Evolutionary conservation across 1,139 yeast genomes (phyloP).

Genomic region (Diutina pseudorugosa): DNA sequence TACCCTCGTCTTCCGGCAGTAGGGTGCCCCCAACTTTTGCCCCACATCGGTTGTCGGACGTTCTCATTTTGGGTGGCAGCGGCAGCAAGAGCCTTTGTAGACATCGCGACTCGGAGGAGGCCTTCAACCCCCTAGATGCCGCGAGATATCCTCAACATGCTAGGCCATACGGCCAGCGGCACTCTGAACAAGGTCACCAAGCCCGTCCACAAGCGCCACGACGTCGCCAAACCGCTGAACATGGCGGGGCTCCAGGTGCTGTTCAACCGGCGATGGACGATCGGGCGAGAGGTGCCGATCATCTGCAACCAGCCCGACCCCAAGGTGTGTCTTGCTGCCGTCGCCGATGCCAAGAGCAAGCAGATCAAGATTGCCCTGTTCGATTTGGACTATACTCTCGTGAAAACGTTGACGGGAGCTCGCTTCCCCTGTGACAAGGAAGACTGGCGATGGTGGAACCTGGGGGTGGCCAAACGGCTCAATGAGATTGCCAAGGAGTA

Average conservation of each 20-base stretch:
- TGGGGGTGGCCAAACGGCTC: constrained; percentile 13
- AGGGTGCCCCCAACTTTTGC: background rate
- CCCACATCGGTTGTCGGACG: background rate
- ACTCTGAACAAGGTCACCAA: background rate
- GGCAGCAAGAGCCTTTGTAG: background rate
- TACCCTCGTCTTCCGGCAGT: background rate
- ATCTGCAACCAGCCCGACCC: background rate
- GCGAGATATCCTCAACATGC: constrained; percentile 1
- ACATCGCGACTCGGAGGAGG: background rate
- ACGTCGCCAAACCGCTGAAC: background rate
- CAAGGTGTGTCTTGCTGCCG: background rate
- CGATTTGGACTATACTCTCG: constrained; percentile 68
- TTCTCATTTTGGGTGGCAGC: background rate
- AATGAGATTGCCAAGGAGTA: constrained; percentile 12
- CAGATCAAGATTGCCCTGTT: constrained; percentile 48
- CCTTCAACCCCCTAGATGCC: background rate
- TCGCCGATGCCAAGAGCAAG: background rate
- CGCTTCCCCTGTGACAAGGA: constrained; percentile 40
- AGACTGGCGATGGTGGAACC: constrained; percentile 62
- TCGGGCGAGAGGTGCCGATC: background rate
- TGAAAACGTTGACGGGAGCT: constrained; percentile 44
- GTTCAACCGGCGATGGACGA: background rate
- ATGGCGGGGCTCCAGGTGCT: background rate
- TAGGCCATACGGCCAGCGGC: background rate
- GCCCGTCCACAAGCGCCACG: background rate